These are phyloP conservation scores for Backusella macrospora DNA, from an alignment of 192 early-diverging fungal species.

Conservation along the genomic window DNA sequence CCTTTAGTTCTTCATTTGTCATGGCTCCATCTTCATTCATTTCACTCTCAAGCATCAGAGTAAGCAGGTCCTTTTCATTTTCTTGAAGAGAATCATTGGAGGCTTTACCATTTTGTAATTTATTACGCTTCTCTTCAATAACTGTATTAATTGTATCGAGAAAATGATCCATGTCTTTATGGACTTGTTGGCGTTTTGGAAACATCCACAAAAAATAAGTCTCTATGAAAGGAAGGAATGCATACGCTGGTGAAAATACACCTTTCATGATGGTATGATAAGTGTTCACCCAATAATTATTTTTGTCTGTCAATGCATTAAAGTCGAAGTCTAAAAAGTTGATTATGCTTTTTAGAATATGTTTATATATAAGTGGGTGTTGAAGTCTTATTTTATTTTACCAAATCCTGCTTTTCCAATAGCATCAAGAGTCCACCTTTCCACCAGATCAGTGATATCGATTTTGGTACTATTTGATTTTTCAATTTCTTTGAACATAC, in stretches of 20 bases:
- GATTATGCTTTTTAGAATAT: too few species aligned
- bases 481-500: slow-evolving; percentile 18
- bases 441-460: not conserved
- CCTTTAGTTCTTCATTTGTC: slow-evolving; percentile 34
- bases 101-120: not conserved
- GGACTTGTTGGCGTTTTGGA: not conserved
- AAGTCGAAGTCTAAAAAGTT: slow-evolving; percentile 18
- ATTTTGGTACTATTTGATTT: not conserved
- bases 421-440: slow-evolving; percentile 25
- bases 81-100: not conserved
- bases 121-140: slow-evolving; percentile 6
- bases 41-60: slow-evolving; percentile 56
- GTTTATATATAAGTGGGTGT: too few species aligned
- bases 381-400: not conserved
- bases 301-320: not conserved
- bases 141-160: slow-evolving; percentile 1
- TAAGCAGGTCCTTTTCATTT: slow-evolving; percentile 36
- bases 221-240: slow-evolving; percentile 6
- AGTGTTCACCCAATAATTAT: slow-evolving; percentile 7
- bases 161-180: not conserved
- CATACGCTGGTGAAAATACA: not conserved
- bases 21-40: slow-evolving; percentile 42
- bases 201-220: slow-evolving; percentile 19
- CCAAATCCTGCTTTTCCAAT: slow-evolving; percentile 36
- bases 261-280: slow-evolving; percentile 3